Evolutionary conservation across 1,284 basidiomycete genomes (phyloP), one percentile per base, ranked within the genome.

Genomic region (Xerocomus amazonicus): DNA sequence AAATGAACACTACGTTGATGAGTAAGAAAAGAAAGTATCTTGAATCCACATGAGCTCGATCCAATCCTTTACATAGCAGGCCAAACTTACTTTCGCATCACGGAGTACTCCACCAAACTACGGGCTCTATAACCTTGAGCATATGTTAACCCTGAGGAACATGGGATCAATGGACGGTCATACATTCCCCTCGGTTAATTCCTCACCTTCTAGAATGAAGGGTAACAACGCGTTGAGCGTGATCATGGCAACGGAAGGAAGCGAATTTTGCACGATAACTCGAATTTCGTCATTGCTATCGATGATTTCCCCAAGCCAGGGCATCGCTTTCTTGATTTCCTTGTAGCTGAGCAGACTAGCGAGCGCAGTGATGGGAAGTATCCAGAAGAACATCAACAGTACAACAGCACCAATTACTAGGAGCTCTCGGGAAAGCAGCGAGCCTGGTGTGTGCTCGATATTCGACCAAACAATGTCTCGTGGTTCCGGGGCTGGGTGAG

Each of bases 391-490:
- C 56, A 95, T 75, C 14, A 95, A 73, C 1, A 91, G 51, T 0
- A 69, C 74, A 71, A 92, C 87, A 16, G 83, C 72, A 5, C 66
- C 78, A 27, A 44, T 23, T 19, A 36, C 86, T 9, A 94, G 64
- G 23, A 84, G 53, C 47, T 89, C 81, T 17, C 92, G 81, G 6
- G 83, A 75, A 40, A 81, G 75, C 10, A 81, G 71, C 31, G 79
- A 72, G 31, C 75, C 65, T 4, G 75, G 70, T 0, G 86, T 79
- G 50, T 87, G 80, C 2, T 81, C 75, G 70, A 98, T 87, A 60
- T 92, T 95, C 37, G 83, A 77, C 97, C 96, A 99, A 16, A 97
- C 83, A 51, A 99, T 90, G 66, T 99, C 96, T 39, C 96, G 81
- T 9, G 96, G 96, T 66, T 99, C 96, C 0, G 94, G 95, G 0